phyloP scores from a whole-genome alignment of 441 rosid genomes.

The Caryocar brasiliense region DNA sequence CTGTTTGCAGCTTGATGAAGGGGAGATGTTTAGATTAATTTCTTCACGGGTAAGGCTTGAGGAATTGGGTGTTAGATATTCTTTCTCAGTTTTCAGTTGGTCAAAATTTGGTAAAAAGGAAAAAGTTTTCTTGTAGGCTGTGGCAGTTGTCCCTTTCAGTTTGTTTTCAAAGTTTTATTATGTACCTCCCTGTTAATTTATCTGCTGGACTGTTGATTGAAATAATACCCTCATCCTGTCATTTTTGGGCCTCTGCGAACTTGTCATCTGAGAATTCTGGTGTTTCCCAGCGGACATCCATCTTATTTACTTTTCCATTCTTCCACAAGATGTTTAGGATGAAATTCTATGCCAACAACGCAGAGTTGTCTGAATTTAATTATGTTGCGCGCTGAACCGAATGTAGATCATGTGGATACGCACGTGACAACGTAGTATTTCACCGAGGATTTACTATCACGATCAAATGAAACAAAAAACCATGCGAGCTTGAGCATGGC shows the following conservation, averaged over 20 bases:
- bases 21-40: constrained; percentile 9
- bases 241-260: no score
- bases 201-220: background rate
- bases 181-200: background rate
- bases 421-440: no score
- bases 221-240: background rate
- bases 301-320: background rate
- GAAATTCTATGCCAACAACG: no score
- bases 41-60: constrained; percentile 14
- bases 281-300: no score
- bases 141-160: constrained; percentile 1
- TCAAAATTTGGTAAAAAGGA: background rate
- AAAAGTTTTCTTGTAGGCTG: constrained; percentile 9
- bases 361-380: no score
- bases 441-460: no score
- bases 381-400: no score
- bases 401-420: no score
- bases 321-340: no score
- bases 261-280: no score
- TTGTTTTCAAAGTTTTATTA: background rate
- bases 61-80: constrained; percentile 12
- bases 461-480: no score
- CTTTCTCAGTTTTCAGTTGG: background rate
- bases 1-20: constrained; percentile 18
- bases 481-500: no score